phyloP scores from a whole-genome alignment of 148 eudicot species.

The Rhododendron griersonianum region DNA sequence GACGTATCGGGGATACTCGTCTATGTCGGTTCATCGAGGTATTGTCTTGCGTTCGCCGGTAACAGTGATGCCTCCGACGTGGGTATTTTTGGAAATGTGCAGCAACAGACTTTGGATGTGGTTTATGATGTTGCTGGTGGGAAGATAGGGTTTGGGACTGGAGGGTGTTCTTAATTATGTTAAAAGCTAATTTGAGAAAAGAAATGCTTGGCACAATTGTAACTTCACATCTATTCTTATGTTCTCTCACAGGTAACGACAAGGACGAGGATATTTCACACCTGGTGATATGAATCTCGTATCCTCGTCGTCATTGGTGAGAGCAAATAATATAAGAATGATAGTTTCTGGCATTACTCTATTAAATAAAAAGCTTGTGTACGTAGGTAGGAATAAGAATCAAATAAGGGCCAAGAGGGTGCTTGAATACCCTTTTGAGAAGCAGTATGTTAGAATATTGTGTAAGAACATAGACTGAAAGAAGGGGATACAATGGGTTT shows the following conservation, averaged over 20 bases:
- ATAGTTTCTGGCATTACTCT: no score
- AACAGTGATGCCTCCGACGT: slow-evolving; percentile 28
- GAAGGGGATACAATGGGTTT: no score
- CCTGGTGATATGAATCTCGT: no score
- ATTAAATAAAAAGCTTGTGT: neutral
- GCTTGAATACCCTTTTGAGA: neutral
- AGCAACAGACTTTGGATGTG: slow-evolving; percentile 59
- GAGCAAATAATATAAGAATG: no score
- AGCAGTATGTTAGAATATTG: neutral
- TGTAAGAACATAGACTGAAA: no score
- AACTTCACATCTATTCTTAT: no score
- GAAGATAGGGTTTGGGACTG: slow-evolving; percentile 60
- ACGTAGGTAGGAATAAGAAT: neutral
- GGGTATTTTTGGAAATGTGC: slow-evolving; percentile 62
- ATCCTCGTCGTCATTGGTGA: no score
- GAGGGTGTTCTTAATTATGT: slow-evolving; percentile 31
- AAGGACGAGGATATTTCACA: no score
- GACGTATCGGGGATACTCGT: slow-evolving; percentile 36
- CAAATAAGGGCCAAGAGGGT: neutral
- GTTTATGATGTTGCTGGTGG: slow-evolving; percentile 70
- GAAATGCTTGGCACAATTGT: no score
- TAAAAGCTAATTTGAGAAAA: no score
- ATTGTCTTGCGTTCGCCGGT: slow-evolving; percentile 70
- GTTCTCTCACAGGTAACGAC: no score
- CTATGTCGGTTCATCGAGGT: slow-evolving; percentile 17